Conservation (phyloP, 352 stramenopile genomes). For the Aphanomyces euteiches region DNA sequence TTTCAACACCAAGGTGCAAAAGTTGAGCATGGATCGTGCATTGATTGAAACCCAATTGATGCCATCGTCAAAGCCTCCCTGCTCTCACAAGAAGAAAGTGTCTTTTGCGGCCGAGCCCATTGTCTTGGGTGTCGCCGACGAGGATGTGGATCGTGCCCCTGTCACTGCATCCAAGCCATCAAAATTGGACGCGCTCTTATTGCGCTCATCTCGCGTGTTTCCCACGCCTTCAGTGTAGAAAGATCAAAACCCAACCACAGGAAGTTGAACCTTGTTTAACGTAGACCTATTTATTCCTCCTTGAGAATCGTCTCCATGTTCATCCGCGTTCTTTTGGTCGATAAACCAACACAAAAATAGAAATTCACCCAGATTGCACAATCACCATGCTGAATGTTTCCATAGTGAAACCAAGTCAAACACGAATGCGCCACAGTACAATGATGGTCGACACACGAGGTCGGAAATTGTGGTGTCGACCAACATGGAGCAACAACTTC, state of each 20-base stretch:
- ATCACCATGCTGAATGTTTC: not conserved
- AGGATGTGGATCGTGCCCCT: slow-evolving; percentile 65
- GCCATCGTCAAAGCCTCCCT: not conserved
- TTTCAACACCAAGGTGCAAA: slow-evolving; percentile 84
- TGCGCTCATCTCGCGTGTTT: slow-evolving; percentile 81
- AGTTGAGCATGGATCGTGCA: slow-evolving; percentile 78
- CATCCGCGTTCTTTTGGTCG: not conserved
- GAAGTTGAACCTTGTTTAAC: slow-evolving; percentile 17
- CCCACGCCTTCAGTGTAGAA: slow-evolving; percentile 63
- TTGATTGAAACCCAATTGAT: slow-evolving; percentile 54
- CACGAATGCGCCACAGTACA: not conserved
- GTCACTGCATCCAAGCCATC: slow-evolving; percentile 72
- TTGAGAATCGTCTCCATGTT: not conserved
- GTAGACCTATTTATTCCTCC: slow-evolving; percentile 23
- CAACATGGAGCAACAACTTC: too few species aligned
- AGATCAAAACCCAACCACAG: slow-evolving; percentile 11
- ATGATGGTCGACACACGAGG: not conserved
- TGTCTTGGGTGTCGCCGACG: slow-evolving; percentile 68
- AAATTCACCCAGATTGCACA: too few species aligned
- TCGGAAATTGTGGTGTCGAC: too few species aligned
- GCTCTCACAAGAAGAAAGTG: slow-evolving; percentile 39
- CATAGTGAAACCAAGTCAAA: not conserved
- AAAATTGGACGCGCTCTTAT: slow-evolving; percentile 75
- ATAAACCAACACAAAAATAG: not conserved
- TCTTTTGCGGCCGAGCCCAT: slow-evolving; percentile 59